Evolutionary conservation across 2,329 filamentous ascomycete species (phyloP), one percentile per base, ranked within the genome.

Genomic region (Trichothecium sympodiale): DNA sequence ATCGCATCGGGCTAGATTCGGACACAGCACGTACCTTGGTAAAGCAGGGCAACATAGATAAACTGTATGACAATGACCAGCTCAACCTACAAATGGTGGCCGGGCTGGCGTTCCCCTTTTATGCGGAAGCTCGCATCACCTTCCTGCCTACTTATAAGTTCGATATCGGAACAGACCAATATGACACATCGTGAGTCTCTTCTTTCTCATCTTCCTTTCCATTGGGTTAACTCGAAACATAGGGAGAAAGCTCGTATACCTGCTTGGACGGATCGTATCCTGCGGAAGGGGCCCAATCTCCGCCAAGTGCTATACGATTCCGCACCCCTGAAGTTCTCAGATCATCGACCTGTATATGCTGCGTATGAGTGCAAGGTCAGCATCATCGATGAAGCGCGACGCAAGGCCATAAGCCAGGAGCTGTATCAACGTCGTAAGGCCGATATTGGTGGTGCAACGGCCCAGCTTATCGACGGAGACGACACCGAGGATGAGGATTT

Each of bases 121-220:
- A 96, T 56, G 89, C 85, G 0, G 91, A 98, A 60, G 81, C 83
- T 5, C 75, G 75, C 37, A 93, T 96, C 45, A 81, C 70, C 2
- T 98, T 98, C 53, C 70, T 83, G 49, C 91, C 91, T 0, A 98
- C 91, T 0, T 98, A 98, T 65, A 94, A 94, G 57, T 98, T 85
- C 53, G 85, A 98, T 53, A 67, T 94, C 41, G 87, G 85, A 20
- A 83, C 76, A 4, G 87, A 96, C 55, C 72, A 72, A 35, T 98
- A 95, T 55, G 91, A 98, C 56, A 89, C 83, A 8, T 95, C 89
- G 72, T 84, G 65, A 61, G 77, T 63, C 26, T n/a, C n/a, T n/a
- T n/a, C n/a, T n/a, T n/a, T n/a, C n/a, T n/a, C n/a, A n/a, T n/a
- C n/a, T n/a, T n/a, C n/a, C n/a, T n/a, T n/a, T n/a, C n/a, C n/a